Evolutionary conservation across 2,329 filamentous ascomycete species (phyloP), one percentile per base, ranked within the genome.

Genomic region (Aspergillus bombycis): DNA sequence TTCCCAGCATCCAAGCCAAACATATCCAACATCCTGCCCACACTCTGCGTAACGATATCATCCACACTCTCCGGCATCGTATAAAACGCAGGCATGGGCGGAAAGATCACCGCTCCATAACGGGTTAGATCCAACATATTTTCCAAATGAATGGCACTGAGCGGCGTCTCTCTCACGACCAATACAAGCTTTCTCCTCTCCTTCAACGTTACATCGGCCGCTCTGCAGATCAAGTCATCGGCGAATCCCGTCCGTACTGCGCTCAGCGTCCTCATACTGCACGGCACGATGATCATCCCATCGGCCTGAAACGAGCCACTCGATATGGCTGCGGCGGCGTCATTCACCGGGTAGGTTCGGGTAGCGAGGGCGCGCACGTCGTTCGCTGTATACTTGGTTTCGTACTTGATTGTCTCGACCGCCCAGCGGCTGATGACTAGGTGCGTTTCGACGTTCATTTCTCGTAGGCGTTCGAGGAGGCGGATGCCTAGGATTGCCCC

Each of bases 361-460:
- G 74, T 71, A 10, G 79, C 78, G 3, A 81, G 68, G 1, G 71
- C 71, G 2, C 70, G 71, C 8, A 81, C 66, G 4, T 74, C 70
- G 1, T 67, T 52, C 4, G 68, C 67, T 7, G 65, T 72, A 58
- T 74, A 75, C 41, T 74, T 70, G 8, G 79, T 79, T 63, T 82
- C 80, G 60, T 79, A 80, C 58, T 80, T 79, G 30, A 81, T 70
- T 1, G 81, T 83, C 23, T 74, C 75, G 10, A 73, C 72, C 0
- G 77, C 81, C 80, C 81, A 84, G 62, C 82, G 80, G 62, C 72
- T 77, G 28, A 83, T 77, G 26, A 83, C 71, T 11, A 80, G 73
- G 60, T 82, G 79, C 0, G 80, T 81, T 66, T 83, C 81, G 34
- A 82, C 69, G 21, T 77, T 68, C 26, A 82, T 73, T 2, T 65